Evolutionary conservation across 1,284 basidiomycete genomes (phyloP).

Genomic region (Golubevia pallescens): DNA sequence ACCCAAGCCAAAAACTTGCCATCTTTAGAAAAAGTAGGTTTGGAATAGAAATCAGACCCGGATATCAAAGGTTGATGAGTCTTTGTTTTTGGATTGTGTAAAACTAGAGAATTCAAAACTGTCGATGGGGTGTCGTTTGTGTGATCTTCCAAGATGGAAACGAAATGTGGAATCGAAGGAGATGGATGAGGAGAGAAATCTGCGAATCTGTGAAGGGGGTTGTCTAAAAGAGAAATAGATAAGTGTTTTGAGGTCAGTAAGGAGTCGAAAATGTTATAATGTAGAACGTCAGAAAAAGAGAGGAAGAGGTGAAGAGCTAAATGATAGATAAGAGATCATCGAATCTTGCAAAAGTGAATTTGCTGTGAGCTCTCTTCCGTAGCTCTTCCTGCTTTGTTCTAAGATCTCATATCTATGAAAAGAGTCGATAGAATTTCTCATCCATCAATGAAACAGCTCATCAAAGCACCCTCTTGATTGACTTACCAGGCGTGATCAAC

Average conservation of each 20-base stretch:
- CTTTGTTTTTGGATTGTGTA: slow-evolving; percentile 69
- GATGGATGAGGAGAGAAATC: slow-evolving; percentile 63
- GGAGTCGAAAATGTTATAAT: neutral
- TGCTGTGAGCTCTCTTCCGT: no score
- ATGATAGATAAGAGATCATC: no score
- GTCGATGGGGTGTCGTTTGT: slow-evolving; percentile 70
- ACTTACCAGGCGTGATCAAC: slow-evolving; percentile 72
- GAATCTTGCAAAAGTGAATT: no score
- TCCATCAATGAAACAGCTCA: no score
- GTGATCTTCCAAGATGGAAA: slow-evolving; percentile 74
- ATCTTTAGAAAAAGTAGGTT: slow-evolving; percentile 73
- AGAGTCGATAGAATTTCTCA: no score
- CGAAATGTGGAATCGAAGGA: slow-evolving; percentile 67
- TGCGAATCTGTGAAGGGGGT: slow-evolving; percentile 71
- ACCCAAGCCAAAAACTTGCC: slow-evolving; percentile 74
- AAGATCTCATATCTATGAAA: neutral
- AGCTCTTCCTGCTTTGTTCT: neutral
- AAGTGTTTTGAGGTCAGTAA: slow-evolving; percentile 2
- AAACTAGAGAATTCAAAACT: slow-evolving; percentile 71
- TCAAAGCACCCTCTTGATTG: neutral
- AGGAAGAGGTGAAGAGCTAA: neutral
- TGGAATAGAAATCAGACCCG: slow-evolving; percentile 74
- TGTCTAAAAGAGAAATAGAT: slow-evolving; percentile 63
- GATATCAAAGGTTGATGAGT: slow-evolving; percentile 67
- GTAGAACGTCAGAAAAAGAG: neutral